phyloP scores from a whole-genome alignment of 2,329 filamentous ascomycete species.

The Microsporum audouinii region DNA sequence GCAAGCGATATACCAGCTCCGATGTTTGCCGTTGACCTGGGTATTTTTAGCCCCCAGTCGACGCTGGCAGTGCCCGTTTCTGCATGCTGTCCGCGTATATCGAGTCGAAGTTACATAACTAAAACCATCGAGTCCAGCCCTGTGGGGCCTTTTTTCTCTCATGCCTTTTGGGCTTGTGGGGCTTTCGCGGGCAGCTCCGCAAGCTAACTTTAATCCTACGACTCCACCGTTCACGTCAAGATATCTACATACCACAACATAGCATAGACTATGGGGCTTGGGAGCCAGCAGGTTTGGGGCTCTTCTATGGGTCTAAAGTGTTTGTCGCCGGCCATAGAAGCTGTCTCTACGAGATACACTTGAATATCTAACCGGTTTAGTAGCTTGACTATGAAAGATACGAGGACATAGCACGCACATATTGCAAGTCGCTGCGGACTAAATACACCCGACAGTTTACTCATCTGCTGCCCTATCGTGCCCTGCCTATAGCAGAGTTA shows the following conservation, averaged over 20 bases:
- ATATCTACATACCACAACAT: not conserved
- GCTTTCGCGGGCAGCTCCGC: not conserved
- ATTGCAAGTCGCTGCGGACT: not conserved
- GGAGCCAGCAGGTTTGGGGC: no score
- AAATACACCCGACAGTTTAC: not conserved
- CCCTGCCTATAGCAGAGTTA: not conserved
- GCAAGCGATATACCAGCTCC: not conserved
- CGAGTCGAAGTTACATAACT: not conserved
- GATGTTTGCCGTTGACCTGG: not conserved
- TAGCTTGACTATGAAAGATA: not conserved
- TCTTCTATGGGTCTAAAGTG: no score
- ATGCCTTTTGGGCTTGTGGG: not conserved
- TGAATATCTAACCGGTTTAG: no score
- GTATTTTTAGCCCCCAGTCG: not conserved
- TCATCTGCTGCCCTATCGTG: not conserved
- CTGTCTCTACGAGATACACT: no score
- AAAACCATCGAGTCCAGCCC: constrained; percentile 1
- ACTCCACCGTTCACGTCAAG: not conserved
- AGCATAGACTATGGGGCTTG: not conserved
- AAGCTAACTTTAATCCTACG: not conserved
- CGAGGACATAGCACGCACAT: not conserved
- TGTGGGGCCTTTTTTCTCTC: not conserved
- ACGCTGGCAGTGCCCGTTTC: not conserved
- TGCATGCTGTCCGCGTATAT: not conserved
- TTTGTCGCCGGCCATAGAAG: no score